Conservation (phyloP, 495 filamentous ascomycete species). For the Aspergillus nidulans region DNA sequence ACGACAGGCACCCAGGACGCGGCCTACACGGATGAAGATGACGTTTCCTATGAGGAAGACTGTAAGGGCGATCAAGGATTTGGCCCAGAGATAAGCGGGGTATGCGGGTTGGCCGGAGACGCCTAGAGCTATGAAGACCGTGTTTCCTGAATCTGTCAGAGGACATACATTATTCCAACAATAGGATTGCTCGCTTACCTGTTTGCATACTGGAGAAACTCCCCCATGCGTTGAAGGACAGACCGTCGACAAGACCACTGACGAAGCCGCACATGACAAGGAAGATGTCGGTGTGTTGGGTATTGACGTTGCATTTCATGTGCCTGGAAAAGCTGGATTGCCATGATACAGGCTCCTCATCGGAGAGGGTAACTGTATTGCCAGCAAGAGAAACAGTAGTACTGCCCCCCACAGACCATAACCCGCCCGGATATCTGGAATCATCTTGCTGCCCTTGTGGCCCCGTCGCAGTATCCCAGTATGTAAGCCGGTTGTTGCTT, state of each 20-base stretch:
- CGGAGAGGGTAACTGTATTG: conserved; percentile 8
- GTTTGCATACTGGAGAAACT: conserved; percentile 58
- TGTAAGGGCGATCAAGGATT: conserved; percentile 33
- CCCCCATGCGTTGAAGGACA: conserved; percentile 47
- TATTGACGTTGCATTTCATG: conserved; percentile 21
- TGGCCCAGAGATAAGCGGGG: conserved; percentile 39
- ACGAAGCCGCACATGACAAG: conserved; percentile 37
- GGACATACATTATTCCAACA: background rate
- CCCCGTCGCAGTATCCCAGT: conserved; percentile 13
- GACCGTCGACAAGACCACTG: conserved; percentile 34
- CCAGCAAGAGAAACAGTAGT: conserved; percentile 24
- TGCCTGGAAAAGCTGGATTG: conserved; percentile 16
- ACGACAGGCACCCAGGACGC: conserved; percentile 28
- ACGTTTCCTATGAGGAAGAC: conserved; percentile 33
- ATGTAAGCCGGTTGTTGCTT: conserved; percentile 13
- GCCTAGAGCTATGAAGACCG: conserved; percentile 37
- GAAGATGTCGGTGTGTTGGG: conserved; percentile 28
- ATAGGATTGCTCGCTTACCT: conserved; percentile 25
- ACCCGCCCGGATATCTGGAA: conserved; percentile 17
- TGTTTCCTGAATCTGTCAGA: conserved; percentile 28
- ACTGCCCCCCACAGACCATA: conserved; percentile 25
- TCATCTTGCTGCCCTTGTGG: conserved; percentile 11
- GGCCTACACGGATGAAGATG: conserved; percentile 32
- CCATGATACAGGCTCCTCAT: conserved; percentile 13
- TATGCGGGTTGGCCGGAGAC: conserved; percentile 32